These are phyloP conservation scores for Suillus occidentalis DNA, from an alignment of 768 basidiomycete genomes.

Conservation along the genomic window DNA sequence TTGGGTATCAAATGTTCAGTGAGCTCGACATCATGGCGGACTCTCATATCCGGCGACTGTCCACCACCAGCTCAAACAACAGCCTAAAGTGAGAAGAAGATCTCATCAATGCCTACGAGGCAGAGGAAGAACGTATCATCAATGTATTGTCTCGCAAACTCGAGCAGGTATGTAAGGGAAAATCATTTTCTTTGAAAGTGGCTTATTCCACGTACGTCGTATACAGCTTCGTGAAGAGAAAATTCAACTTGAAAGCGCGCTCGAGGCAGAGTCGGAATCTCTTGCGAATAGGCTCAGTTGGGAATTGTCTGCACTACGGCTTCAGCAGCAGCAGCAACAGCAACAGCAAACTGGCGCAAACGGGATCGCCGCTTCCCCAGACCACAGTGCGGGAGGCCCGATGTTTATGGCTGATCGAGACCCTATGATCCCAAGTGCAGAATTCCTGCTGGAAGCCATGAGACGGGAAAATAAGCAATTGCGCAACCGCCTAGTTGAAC, in stretches of 20 bases:
- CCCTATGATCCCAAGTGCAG: slow-evolving; percentile 41
- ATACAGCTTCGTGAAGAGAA: slow-evolving; percentile 79
- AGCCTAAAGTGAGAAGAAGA: slow-evolving; percentile 58
- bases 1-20: neutral
- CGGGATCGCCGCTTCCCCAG: slow-evolving; percentile 32
- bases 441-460: slow-evolving; percentile 74
- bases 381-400: slow-evolving; percentile 8
- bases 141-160: slow-evolving; percentile 81
- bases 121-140: slow-evolving; percentile 87
- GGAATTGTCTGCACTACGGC: slow-evolving; percentile 64
- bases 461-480: slow-evolving; percentile 78
- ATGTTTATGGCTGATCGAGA: slow-evolving; percentile 20
- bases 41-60: slow-evolving; percentile 59
- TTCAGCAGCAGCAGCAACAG: slow-evolving; percentile 49
- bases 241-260: slow-evolving; percentile 74
- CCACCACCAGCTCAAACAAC: slow-evolving; percentile 51
- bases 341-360: slow-evolving; percentile 10
- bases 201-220: slow-evolving; percentile 2
- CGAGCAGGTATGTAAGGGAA: slow-evolving; percentile 56
- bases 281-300: slow-evolving; percentile 77
- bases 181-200: slow-evolving; percentile 5
- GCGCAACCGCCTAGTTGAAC: slow-evolving; percentile 66
- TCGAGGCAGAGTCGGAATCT: slow-evolving; percentile 84
- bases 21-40: slow-evolving; percentile 25
- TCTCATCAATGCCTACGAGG: slow-evolving; percentile 86